Evolutionary conservation across 139 green algal species (phyloP), one percentile per base, ranked within the genome.

Genomic region (Limnomonas spitsbergensis): DNA sequence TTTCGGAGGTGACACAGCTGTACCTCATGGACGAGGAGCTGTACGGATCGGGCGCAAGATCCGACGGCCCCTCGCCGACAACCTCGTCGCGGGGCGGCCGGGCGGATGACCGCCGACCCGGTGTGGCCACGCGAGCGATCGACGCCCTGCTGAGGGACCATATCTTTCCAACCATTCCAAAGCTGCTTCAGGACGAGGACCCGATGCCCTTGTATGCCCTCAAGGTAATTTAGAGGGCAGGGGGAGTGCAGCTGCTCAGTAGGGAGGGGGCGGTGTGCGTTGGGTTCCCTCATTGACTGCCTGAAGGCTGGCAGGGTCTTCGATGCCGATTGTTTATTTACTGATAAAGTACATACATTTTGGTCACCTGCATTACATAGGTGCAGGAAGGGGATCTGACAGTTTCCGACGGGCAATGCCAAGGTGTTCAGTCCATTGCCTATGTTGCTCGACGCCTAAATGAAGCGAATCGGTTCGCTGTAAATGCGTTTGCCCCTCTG

Each of bases 181-280:
- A 67, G 47, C 87, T 98, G 83, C 83, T 98, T 47, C 40, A 72
- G 0, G 90, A 95, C 38, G 87, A 95, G 75, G 91, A 94, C 73
- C 94, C 94, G 53, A 96, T 98, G 82, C 94, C 94, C 0, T 84
- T 97, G 67, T 97, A 95, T 79, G 90, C 93, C 0, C 86, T 97
- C 1, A 98, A 97, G 89, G 85, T 98, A 66, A 56, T 92, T 24
- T 20, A 54, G 2, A 27, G 53, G 29, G 4, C 56, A 54, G 42
- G 42, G 7, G 42, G 9, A 27, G 42, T n/a, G n/a, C n/a, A n/a
- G n/a, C n/a, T n/a, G n/a, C n/a, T n/a, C n/a, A n/a, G n/a, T n/a
- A n/a, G n/a, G n/a, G n/a, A n/a, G n/a, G n/a, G n/a, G n/a, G n/a
- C n/a, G n/a, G n/a, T n/a, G n/a, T n/a, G n/a, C n/a, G n/a, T n/a